phyloP scores from a whole-genome alignment of 2,329 filamentous ascomycete species.

The Coniella lustricola region DNA sequence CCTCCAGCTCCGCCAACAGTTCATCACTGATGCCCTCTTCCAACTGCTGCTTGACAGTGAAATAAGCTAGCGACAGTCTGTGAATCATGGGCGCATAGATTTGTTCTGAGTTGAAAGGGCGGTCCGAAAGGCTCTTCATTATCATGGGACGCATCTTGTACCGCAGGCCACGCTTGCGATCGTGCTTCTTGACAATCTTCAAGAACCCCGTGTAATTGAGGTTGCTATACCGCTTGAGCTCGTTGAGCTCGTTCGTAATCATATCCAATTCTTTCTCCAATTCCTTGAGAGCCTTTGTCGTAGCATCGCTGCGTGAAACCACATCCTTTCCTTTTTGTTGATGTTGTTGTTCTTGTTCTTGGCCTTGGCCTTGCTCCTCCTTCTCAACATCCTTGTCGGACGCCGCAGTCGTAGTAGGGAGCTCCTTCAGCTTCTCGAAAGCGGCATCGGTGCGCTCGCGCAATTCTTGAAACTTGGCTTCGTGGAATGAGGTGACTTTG shows the following conservation, averaged over 20 bases:
- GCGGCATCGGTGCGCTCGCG: constrained; percentile 47
- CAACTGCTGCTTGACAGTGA: constrained; percentile 79
- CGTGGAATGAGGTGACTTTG: constrained; percentile 88
- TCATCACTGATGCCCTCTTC: constrained; percentile 42
- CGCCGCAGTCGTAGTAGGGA: constrained; percentile 45
- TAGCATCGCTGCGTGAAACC: constrained; percentile 40
- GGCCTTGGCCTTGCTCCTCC: constrained; percentile 20
- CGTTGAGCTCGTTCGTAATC: constrained; percentile 85
- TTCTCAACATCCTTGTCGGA: constrained; percentile 53
- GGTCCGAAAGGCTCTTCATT: constrained; percentile 78
- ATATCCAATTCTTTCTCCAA: constrained; percentile 74
- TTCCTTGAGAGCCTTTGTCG: constrained; percentile 53
- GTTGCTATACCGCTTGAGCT: constrained; percentile 89
- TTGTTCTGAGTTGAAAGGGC: constrained; percentile 87
- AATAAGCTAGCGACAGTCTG: constrained; percentile 91
- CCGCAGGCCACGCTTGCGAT: constrained; percentile 77
- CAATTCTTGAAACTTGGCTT: constrained; percentile 59
- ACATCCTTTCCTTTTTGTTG: too few relatives aligned
- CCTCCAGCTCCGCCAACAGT: constrained; percentile 14
- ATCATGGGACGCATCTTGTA: constrained; percentile 90
- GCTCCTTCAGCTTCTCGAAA: constrained; percentile 69
- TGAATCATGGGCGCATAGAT: constrained; percentile 86
- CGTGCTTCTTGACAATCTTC: constrained; percentile 98
- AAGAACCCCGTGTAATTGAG: constrained; percentile 97
- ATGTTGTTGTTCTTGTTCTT: constrained; percentile 21